A percentile compares a stretch with the other conserved stretches of the same genome.
Evolutionary conservation across 2,329 filamentous ascomycete genomes (phyloP).

Genomic region (Fusarium nelsonii): DNA sequence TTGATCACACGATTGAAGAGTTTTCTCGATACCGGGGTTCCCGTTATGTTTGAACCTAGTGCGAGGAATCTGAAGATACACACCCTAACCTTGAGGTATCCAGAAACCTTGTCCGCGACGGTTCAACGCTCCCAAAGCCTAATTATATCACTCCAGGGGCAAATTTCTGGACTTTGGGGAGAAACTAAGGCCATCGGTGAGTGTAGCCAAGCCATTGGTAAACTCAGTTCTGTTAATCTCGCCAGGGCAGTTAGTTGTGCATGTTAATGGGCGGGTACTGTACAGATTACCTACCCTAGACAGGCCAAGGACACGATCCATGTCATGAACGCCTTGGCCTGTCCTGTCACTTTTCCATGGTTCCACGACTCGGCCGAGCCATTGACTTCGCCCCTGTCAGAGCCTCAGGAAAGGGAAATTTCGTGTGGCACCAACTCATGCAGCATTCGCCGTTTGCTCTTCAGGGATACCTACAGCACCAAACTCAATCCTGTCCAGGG

Average conservation of each 20-base stretch:
- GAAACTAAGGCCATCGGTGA: not conserved
- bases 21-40: not conserved
- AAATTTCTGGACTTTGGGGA: not conserved
- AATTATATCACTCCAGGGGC: not conserved
- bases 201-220: not conserved
- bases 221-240: not conserved
- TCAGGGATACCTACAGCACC: not conserved
- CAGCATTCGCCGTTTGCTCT: constrained; percentile 10
- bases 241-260: too few species aligned
- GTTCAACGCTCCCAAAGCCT: not conserved
- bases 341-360: not conserved
- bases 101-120: not conserved
- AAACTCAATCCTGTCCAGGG: not conserved
- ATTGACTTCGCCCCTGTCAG: not conserved
- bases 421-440: constrained; percentile 11
- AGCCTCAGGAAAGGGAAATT: constrained; percentile 7
- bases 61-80: not conserved
- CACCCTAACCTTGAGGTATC: not conserved
- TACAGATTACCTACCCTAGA: not conserved
- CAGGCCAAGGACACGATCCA: not conserved
- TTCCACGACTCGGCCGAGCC: constrained; percentile 24
- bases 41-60: not conserved
- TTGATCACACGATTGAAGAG: not conserved
- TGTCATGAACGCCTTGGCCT: not conserved
- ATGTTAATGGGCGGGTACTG: not conserved